A percentile compares a stretch with the other conserved stretches of the same genome.
Conservation (phyloP, 2,329 filamentous ascomycete species). For the Aspergillus sp. region DNA sequence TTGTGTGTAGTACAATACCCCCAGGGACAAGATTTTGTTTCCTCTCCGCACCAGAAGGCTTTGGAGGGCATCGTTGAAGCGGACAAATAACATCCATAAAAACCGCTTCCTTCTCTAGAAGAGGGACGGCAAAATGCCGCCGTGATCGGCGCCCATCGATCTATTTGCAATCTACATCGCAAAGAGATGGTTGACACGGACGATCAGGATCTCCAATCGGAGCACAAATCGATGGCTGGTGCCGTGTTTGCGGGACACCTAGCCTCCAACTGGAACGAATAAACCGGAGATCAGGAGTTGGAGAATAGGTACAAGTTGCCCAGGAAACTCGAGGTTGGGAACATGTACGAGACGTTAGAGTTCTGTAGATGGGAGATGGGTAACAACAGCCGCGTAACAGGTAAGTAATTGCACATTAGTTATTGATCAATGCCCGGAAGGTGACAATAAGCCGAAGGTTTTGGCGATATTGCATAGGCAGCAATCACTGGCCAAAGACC, state of each 20-base stretch:
- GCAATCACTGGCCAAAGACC: slow-evolving; percentile 33
- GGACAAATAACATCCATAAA: slow-evolving; percentile 97
- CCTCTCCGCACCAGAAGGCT: slow-evolving; percentile 58
- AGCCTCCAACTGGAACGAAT: slow-evolving; percentile 22
- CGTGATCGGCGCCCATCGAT: slow-evolving; percentile 58
- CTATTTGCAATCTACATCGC: slow-evolving; percentile 51
- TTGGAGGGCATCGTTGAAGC: slow-evolving; percentile 68
- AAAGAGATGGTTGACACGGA: slow-evolving; percentile 66
- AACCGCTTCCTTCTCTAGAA: slow-evolving; percentile 64
- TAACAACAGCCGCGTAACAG: slow-evolving; percentile 14
- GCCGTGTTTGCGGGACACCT: slow-evolving; percentile 53
- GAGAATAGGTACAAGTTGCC: slow-evolving; percentile 40
- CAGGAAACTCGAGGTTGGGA: slow-evolving; percentile 45
- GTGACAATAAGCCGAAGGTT: slow-evolving; percentile 37
- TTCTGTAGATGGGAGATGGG: slow-evolving; percentile 12
- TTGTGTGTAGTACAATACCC: slow-evolving; percentile 77
- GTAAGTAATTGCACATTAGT: slow-evolving; percentile 16
- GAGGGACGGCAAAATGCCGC: slow-evolving; percentile 31
- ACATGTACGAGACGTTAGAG: slow-evolving; percentile 48
- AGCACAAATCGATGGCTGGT: slow-evolving; percentile 53
- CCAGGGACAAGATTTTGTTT: slow-evolving; percentile 94
- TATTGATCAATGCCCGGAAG: slow-evolving; percentile 34
- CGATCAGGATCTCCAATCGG: slow-evolving; percentile 55
- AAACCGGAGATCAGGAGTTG: slow-evolving; percentile 28
- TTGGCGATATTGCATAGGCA: slow-evolving; percentile 24